Evolutionary conservation across 352 stramenopile species (phyloP).

Genomic region (Thraustotheca clavata): DNA sequence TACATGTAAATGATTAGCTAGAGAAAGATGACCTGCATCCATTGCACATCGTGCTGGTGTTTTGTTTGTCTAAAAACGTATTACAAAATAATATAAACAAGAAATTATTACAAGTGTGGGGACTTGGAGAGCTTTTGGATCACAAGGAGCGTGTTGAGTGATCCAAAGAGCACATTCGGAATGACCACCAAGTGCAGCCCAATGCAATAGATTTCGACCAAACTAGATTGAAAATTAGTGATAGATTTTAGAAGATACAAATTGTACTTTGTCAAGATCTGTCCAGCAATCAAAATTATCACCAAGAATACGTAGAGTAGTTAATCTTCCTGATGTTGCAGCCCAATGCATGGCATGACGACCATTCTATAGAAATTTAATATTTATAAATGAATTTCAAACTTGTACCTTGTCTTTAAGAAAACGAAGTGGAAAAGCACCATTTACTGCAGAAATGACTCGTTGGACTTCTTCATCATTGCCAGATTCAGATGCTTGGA

Average conservation of each 20-base stretch:
- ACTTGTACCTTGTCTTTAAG: conserved; percentile 12
- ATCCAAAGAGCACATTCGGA: conserved; percentile 5
- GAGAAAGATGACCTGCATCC: not conserved
- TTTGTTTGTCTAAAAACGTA: conserved; percentile 1
- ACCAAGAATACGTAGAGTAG: conserved; percentile 59
- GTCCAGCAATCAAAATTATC: conserved; percentile 57
- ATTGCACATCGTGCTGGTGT: conserved; percentile 5
- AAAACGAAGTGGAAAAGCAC: not conserved
- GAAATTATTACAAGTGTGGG: not conserved
- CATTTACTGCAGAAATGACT: not conserved
- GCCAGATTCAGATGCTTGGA: not conserved
- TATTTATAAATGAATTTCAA: too few species aligned
- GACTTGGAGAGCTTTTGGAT: not conserved
- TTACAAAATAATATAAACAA: not conserved
- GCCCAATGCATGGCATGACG: conserved; percentile 83
- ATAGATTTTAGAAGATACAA: not conserved
- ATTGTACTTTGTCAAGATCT: not conserved
- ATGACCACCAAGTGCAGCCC: conserved; percentile 1
- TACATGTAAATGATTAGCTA: conserved; percentile 1
- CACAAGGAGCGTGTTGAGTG: not conserved
- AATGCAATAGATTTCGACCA: conserved; percentile 9
- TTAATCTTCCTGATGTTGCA: conserved; percentile 59
- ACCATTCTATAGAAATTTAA: conserved; percentile 70
- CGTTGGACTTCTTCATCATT: not conserved
- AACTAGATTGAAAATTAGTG: not conserved